These are phyloP conservation scores for Colletotrichum lentis DNA, from an alignment of 2,329 filamentous ascomycete species.

Conservation along the genomic window DNA sequence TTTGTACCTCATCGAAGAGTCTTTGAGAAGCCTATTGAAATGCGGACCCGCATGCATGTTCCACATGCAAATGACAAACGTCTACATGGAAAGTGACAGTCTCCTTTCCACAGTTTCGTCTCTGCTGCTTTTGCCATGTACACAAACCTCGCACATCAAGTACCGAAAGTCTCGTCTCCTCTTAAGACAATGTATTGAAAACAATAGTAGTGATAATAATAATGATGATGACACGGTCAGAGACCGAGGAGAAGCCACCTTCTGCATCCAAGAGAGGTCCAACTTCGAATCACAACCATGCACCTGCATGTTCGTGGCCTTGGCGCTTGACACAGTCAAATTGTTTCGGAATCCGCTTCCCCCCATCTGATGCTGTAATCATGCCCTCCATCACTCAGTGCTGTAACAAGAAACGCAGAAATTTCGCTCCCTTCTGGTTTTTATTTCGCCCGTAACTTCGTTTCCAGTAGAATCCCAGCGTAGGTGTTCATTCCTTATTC, in stretches of 20 bases:
- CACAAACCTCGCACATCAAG: not conserved
- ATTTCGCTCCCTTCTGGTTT: not conserved
- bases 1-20: constrained; percentile 4
- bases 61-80: not conserved
- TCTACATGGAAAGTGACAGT: not conserved
- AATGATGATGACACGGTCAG: not conserved
- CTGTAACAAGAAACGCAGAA: constrained; percentile 17
- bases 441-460: not conserved
- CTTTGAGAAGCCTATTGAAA: not conserved
- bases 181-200: no score
- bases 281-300: constrained; percentile 13
- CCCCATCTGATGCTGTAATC: not conserved
- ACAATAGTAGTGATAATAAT: not conserved
- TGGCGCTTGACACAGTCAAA: constrained; percentile 34
- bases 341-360: constrained; percentile 30
- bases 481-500: not conserved
- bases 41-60: constrained; percentile 8
- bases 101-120: not conserved
- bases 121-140: not conserved
- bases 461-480: not conserved
- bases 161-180: no score
- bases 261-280: not conserved
- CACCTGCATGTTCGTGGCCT: constrained; percentile 15
- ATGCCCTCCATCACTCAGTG: not conserved
- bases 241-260: not conserved